Evolutionary conservation across 148 eudicot species (phyloP), one percentile per base, ranked within the genome.

Genomic region (Suaeda aralocaspica): DNA sequence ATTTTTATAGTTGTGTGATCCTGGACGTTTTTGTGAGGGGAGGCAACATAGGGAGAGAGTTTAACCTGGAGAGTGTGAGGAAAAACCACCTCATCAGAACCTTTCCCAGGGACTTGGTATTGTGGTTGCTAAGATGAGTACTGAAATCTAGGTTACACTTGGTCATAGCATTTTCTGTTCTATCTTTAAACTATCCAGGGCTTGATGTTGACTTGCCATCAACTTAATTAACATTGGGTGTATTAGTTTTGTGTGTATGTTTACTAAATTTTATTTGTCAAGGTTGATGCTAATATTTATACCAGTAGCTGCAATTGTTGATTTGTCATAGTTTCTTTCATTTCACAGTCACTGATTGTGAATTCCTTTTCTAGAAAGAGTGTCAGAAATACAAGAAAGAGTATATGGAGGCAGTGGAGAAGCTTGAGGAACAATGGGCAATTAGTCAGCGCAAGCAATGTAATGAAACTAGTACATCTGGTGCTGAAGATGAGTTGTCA

Each of bases 361-460:
- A 62, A 24, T 72, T 73, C n/a, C 21, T 71, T 81, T 46, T 77
- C 48, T 77, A 90, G 98, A 82, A 80, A 69, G 90, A 92, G 71
- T 82, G 85, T 58, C 36, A 73, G 55, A 82, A 88, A 73, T 80
- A 77, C 72, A 85, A 88, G 42, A 79, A 72, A 77, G 90, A 90
- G 70, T 81, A 82, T 64, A 64, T 71, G 82, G 89, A 88, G 66
- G 87, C 92, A n/a, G 73, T 83, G 42, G 82, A 86, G 75, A 92
- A 82, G 81, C 86, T 87, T 58, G 89, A 89, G 74, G 91, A 87
- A 72, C 88, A 92, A 75, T 75, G 77, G 82, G 78, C 78, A 41
- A 67, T 62, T 46, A 81, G 84, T 67, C 82, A 87, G 68, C 82
- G 81, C 62, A 87, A 77, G 64, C 80, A 76, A 28, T 83, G 65